Evolutionary conservation across 2,329 filamentous ascomycete genomes (phyloP).

Genomic region (Aspergillus sp.): DNA sequence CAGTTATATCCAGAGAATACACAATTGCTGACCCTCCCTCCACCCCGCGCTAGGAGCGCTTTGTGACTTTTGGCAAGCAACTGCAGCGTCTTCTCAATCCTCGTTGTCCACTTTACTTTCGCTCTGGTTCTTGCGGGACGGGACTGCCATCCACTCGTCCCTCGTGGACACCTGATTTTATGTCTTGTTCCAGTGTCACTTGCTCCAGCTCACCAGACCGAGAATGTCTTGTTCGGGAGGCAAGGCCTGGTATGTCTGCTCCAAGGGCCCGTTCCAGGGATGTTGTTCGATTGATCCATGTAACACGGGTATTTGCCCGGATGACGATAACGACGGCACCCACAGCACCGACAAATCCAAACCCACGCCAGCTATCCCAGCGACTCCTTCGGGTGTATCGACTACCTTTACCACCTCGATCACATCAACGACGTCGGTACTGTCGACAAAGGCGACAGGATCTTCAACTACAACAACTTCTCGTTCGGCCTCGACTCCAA

Average conservation of each 20-base stretch:
- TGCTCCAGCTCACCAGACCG: not conserved
- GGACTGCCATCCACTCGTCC: not conserved
- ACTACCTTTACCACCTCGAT: constrained; percentile 1
- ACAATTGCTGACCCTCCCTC: not conserved
- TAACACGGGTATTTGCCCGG: constrained; percentile 28
- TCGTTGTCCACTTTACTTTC: not conserved
- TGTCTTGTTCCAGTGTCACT: not conserved
- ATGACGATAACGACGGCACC: constrained; percentile 9
- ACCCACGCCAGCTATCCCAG: not conserved
- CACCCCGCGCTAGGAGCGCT: not conserved
- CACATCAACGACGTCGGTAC: not conserved
- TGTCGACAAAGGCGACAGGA: not conserved
- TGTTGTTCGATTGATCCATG: constrained; percentile 37
- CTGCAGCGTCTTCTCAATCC: not conserved
- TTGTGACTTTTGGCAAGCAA: not conserved
- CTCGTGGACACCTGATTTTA: not conserved
- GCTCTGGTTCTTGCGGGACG: not conserved
- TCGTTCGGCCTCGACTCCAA: not conserved
- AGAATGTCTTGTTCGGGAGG: constrained; percentile 16
- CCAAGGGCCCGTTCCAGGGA: constrained; percentile 23
- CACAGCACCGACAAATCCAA: not conserved
- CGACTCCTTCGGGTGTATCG: not conserved
- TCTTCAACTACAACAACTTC: not conserved
- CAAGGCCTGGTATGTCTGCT: constrained; percentile 29
- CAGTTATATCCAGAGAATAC: not conserved